These are phyloP conservation scores for Nothomitra cinnamomea DNA, from an alignment of 2,329 filamentous ascomycete genomes.

Conservation along the genomic window DNA sequence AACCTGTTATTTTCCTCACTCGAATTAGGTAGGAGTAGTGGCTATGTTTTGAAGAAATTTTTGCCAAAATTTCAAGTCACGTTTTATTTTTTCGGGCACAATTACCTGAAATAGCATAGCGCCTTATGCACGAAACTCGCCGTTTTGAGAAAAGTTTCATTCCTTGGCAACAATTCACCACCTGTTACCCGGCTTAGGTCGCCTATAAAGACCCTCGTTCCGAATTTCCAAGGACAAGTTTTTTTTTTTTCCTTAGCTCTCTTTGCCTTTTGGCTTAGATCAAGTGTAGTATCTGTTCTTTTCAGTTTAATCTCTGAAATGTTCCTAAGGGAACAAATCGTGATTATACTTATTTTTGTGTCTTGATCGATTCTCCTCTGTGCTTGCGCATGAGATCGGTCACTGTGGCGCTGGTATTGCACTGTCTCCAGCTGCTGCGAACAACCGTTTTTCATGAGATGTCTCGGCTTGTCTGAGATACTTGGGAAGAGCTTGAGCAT, in stretches of 20 bases:
- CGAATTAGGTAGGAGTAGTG: no score
- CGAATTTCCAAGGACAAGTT: conserved; percentile 20
- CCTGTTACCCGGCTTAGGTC: accelerated
- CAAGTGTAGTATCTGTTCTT: conserved; percentile 96
- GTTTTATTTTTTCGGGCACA: no score
- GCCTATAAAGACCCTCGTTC: conserved; percentile 18
- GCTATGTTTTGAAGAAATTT: no score
- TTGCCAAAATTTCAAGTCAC: no score
- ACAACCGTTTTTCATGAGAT: conserved; percentile 11
- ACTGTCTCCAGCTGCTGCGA: conserved; percentile 60
- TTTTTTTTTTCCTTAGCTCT: conserved; percentile 31
- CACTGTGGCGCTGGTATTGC: conserved; percentile 63
- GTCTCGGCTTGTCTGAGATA: not conserved
- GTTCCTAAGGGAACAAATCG: conserved; percentile 49
- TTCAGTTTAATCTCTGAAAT: conserved; percentile 95
- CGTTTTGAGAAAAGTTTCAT: no score
- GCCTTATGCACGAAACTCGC: no score
- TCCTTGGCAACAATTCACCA: no score
- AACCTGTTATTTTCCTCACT: no score
- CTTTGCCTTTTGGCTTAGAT: conserved; percentile 57
- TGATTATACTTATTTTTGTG: conserved; percentile 76
- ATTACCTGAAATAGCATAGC: no score
- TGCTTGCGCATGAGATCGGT: conserved; percentile 49
- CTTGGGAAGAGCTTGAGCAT: no score
- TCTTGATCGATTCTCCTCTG: conserved; percentile 38